Base-by-base conservation (phyloP, 2,329 filamentous ascomycete genomes). In the Phialophora macrospora region DNA sequence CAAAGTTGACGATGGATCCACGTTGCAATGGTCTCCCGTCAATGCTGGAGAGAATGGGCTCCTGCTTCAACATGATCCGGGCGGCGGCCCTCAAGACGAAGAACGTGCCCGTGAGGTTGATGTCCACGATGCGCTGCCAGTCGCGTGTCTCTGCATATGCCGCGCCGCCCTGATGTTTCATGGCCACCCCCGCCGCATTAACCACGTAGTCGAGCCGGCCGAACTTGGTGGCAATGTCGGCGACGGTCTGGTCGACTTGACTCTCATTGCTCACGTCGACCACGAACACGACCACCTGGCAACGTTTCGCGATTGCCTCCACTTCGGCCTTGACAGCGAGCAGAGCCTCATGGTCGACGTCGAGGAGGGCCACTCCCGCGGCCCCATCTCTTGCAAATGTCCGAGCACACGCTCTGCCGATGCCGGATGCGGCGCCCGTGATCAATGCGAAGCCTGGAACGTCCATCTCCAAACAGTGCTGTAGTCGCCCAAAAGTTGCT, bases 211-310 rank as follows among this genome's bases (percentile, higher is more conserved):
- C 72, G 8, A 75, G 66, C 12, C 68, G 67, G 30, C 73, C 87
- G 70, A 87, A 84, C 67, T 85, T 86, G 60, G 80, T 76, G 8
- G 82, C 83, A 24, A 85, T 80, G 62, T 83, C 80, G 71, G 88
- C 84, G 17, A 83, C 83, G 34, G 82, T 80, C 55, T 85, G 79
- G 73, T 88, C 82, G 62, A 82, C 72, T 17, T 69, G 82, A 65
- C 80, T 77, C 70, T 82, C 81, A 11, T 81, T 82, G 22, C 83
- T 80, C 32, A 83, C 83, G 17, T 83, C 82, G 26, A 85, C 54
- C 20, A 55, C 51, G 41, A 48, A 65, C 22, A 57, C 55, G 5
- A 57, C 61, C n/a, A 65, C 54, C 30, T 28, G 41, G 41, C 60
- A 67, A 11, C 32, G 52, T 17, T 34, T 26, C n/a, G 11, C n/a